Base-by-base conservation (phyloP, 805 yeast species). In the Metschnikowia gelsemii region DNA sequence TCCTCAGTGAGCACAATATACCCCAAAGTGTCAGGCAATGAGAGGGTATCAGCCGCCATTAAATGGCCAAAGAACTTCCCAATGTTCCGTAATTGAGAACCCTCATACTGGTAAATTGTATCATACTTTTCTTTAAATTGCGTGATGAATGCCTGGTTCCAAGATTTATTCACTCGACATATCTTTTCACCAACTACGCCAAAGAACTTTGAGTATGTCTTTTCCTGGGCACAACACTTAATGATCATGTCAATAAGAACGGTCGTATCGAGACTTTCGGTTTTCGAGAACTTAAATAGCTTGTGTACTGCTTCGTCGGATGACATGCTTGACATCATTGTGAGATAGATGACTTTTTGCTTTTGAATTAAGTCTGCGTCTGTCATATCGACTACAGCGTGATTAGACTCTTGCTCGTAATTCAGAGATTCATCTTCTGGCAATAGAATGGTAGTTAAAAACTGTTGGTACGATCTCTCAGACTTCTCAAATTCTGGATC, bases 241-340 rank as follows among this genome's bases (percentile, higher is more conserved):
- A 87, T 68, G 4, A 91, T 63, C 78, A 86, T 84, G 50, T 84
- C 89, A 6, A 78, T 80, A 11, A 87, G 69, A 50, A 76, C 75
- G 4, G 27, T 32, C 11, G 25, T 32, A 4, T 62, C 61, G 20
- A 56, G 50, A 8, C 51, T 57, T 8, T 44, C 45, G 8, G 33
- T 14, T 26, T 31, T 36, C n/a, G 38, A 18, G 18, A 86, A 54
- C 54, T 75, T 77, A 29, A 86, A 52, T 5, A 93, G 63, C 59
- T 90, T 90, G 60, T 90, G 98, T 1, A 87, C 89, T 0, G 96
- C 91, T 67, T 93, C 99, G 51, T 87, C 96, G 4, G 90, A 80
- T 0, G 95, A 82, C 82, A 91, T 78, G 45, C 96, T 81, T 17
- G 96, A 87, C 83, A 87, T 88, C 8, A 93, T 68, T 0, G 91